Base-by-base conservation (phyloP, 2,329 filamentous ascomycete genomes). In the Talaromyces amestolkiae region DNA sequence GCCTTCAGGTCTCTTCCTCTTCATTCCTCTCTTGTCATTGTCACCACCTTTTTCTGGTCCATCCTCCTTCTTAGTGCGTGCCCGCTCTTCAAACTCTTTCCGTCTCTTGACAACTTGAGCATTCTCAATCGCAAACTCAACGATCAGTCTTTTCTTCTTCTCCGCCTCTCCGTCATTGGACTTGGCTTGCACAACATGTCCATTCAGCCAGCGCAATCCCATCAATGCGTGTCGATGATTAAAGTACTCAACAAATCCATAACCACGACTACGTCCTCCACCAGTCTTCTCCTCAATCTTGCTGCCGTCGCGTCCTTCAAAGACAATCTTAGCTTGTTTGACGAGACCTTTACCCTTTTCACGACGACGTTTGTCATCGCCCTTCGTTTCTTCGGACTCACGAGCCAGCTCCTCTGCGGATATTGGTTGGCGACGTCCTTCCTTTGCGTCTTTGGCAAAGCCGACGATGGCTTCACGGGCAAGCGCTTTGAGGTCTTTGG, bases 111-210 rank as follows among this genome's bases (percentile, higher is more conserved):
- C 90, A 1, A 99, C 95, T 73, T 97, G 93, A 0, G 92, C 93
- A 72, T 99, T 99, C 80, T 99, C 95, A 76, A 99, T 97, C 22
- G 95, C 93, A 76, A 99, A 99, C 77, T 99, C 96, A 43, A 94
- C 94, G 74, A 99, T 92, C 61, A 99, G 80, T 13, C 95, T 86
- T 78, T 95, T 93, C 76, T 92, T 94, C 79, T 90, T 92, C 69
- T 95, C 93, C 62, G 85, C 75, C 33, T 72, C 69, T 1, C 76
- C 78, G 10, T 73, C 71, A n/a, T 75, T 69, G 3, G 61, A 54
- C 51, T 73, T 73, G 15, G 72, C 70, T 43, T 77, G 84, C 45
- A 89, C 79, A 9, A 83, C 81, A 69, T 89, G 89, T 1, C 94
- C 93, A 76, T 99, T 99, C 65, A 99, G 84, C 88, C 92, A 98